Conservation (phyloP, 2,329 filamentous ascomycete genomes). For the Fusarium dlaminii region DNA sequence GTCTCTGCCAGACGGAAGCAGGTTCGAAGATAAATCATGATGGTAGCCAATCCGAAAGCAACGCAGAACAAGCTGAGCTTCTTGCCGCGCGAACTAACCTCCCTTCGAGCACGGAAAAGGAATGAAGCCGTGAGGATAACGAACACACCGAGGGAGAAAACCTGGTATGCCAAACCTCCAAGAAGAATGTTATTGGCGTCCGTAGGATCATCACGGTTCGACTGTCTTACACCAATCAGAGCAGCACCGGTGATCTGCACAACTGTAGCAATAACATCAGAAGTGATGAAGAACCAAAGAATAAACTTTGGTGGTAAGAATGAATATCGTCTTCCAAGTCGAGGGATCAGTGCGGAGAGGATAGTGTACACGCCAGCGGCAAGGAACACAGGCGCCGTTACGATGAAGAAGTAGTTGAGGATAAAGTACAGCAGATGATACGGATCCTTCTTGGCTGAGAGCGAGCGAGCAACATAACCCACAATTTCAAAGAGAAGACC, state of each 20-base stretch:
- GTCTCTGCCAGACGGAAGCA: constrained; percentile 65
- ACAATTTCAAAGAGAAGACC: constrained; percentile 59
- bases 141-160: constrained; percentile 60
- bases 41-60: constrained; percentile 55
- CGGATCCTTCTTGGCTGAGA: constrained; percentile 60
- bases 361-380: constrained; percentile 65
- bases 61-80: constrained; percentile 52
- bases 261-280: constrained; percentile 63
- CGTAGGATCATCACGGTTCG: constrained; percentile 59
- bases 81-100: constrained; percentile 33
- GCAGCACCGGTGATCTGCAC: constrained; percentile 64
- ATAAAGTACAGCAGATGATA: constrained; percentile 66
- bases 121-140: constrained; percentile 56
- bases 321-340: constrained; percentile 54
- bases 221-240: constrained; percentile 60
- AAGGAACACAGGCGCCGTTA: constrained; percentile 67
- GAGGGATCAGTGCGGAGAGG: constrained; percentile 59
- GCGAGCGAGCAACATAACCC: constrained; percentile 59
- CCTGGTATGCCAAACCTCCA: constrained; percentile 64
- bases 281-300: constrained; percentile 63
- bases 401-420: constrained; percentile 69
- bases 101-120: constrained; percentile 49
- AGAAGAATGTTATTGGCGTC: constrained; percentile 65
- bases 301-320: constrained; percentile 58
- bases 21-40: constrained; percentile 63